Evolutionary conservation across 345 rosid genomes (phyloP).

Genomic region (Eucalyptus regnans): DNA sequence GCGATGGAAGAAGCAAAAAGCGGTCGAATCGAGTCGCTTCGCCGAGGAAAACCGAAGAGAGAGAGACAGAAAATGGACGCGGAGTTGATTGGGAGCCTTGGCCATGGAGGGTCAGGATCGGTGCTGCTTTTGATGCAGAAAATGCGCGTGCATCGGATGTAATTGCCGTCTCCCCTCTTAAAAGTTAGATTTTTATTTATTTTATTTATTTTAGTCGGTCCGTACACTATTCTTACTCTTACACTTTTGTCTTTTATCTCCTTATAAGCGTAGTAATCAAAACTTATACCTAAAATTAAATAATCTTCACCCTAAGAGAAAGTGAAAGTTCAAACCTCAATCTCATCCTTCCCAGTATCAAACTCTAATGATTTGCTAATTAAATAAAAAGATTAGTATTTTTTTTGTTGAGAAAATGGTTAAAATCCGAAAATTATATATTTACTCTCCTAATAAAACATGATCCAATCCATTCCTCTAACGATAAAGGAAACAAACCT

Average conservation of each 20-base stretch:
- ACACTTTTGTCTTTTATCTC: no score
- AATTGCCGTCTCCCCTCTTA: no score
- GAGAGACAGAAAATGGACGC: neutral
- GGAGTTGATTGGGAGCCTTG: neutral
- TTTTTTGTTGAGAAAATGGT: neutral
- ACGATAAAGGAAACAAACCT: neutral
- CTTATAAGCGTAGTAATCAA: fast-evolving
- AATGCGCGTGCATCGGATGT: neutral
- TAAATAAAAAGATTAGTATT: no score
- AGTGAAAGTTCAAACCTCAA: no score
- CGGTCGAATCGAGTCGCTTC: neutral
- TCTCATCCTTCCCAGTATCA: no score
- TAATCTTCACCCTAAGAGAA: no score
- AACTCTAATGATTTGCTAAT: no score
- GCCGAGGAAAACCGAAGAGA: neutral
- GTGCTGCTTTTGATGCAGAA: neutral
- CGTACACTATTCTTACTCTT: fast-evolving
- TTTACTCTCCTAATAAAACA: neutral
- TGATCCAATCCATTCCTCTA: neutral
- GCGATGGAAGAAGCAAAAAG: neutral
- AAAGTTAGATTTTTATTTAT: no score
- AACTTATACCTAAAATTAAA: no score
- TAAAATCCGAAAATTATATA: no score
- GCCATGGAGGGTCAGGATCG: neutral
- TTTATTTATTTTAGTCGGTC: fast-evolving